Evolutionary conservation across 148 eudicot species (phyloP), one percentile per base, ranked within the genome.

Genomic region (Linanthus parryae): DNA sequence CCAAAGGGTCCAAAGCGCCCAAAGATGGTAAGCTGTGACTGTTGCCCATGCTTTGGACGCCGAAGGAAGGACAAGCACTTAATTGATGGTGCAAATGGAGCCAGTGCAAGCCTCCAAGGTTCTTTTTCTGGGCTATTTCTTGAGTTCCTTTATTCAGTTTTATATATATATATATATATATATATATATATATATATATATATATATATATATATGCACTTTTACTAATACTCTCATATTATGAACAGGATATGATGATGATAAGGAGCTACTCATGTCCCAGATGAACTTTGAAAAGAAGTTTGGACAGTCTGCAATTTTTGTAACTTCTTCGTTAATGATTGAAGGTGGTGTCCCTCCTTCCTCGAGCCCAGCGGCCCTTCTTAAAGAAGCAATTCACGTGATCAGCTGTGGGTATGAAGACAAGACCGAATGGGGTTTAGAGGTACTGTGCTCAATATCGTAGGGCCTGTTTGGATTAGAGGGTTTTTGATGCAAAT

Each of bases 381-480:
- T 91, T 58, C 79, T 91, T 24, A 91, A 91, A 71, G 98, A 91
- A 75, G 98, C 98, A 57, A 91, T 91, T 66, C 98, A 91, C 59
- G 98, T 91, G 54, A 91, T 91, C 48, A 91, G 98, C 56, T 91
- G 98, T 61, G 98, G 98, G 25, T 91, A 86, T 47, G 98, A 91
- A 67, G 98, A 91, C 76, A 91, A 91, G 65, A 91, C 98, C 35
- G 98, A 86, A 74, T 91, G 98, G 98, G 97, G 97, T 46, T 15
- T 37, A 2, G 97, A 91, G 97, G 97, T 90, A 85, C 62, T n/a
- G n/a, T n/a, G n/a, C n/a, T n/a, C n/a, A n/a, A n/a, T n/a, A n/a
- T n/a, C n/a, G n/a, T n/a, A n/a, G n/a, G n/a, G n/a, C n/a, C n/a
- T n/a, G n/a, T n/a, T n/a, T n/a, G n/a, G n/a, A n/a, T n/a, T n/a